Percentiles rank a stretch among this genome's conserved stretches.
Evolutionary conservation across 2,329 filamentous ascomycete species (phyloP).

Genomic region (Ophiostoma himal-ulmi): DNA sequence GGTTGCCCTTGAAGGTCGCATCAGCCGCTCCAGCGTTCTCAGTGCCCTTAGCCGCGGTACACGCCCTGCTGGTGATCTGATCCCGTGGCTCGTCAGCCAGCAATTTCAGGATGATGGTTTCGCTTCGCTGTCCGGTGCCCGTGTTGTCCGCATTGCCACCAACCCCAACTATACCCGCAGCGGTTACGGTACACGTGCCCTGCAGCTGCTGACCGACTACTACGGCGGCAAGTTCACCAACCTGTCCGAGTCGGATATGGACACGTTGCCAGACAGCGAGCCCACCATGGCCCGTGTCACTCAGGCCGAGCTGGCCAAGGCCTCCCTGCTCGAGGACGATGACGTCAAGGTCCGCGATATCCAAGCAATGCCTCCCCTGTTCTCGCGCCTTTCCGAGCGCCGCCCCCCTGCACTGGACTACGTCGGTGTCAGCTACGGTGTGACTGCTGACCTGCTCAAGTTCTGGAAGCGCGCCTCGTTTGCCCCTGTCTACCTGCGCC

Average conservation of each 20-base stretch:
- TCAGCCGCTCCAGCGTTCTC: conserved; percentile 86
- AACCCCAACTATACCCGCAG: conserved; percentile 88
- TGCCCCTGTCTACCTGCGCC: conserved; percentile 82
- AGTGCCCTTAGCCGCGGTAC: conserved; percentile 85
- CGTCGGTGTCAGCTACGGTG: conserved; percentile 87
- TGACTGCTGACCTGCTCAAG: conserved; percentile 80
- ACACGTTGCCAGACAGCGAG: conserved; percentile 30
- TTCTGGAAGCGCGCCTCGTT: conserved; percentile 94
- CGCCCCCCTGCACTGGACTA: conserved; percentile 80
- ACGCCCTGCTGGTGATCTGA: conserved; percentile 83
- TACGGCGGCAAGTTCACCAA: conserved; percentile 90
- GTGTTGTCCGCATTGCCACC: conserved; percentile 89
- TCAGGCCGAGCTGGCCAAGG: conserved; percentile 70
- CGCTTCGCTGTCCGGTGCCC: conserved; percentile 82
- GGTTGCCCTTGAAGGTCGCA: conserved; percentile 87
- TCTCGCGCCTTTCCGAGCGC: conserved; percentile 79
- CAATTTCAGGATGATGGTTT: conserved; percentile 99
- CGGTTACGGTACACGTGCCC: conserved; percentile 87
- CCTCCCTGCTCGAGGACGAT: conserved; percentile 68
- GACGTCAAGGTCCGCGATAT: conserved; percentile 88
- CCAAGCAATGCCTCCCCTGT: conserved; percentile 85
- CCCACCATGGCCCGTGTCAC: conserved; percentile 71
- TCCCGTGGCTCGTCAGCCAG: conserved; percentile 95
- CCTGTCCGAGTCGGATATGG: conserved; percentile 62
- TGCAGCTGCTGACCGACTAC: conserved; percentile 83